Base-by-base conservation (phyloP, 2,329 filamentous ascomycete species). In the Bertia moriformis region DNA sequence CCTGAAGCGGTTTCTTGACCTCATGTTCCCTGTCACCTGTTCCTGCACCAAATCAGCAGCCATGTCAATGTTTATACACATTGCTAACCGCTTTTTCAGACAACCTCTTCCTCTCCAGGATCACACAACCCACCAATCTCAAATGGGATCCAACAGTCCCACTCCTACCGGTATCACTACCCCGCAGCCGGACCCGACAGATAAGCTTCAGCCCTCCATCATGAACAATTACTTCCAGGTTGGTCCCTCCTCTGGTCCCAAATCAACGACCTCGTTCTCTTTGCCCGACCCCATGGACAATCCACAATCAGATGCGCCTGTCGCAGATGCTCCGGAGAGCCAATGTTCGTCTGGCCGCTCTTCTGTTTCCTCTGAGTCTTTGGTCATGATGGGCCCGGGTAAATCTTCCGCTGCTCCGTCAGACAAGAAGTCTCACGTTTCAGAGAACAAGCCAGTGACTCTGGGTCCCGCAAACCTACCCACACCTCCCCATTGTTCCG, bases 161-260 rank as follows among this genome's bases (percentile, higher is more conserved):
- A 35, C 32, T 10, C 32, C 32, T 17, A 14, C 32, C 7, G 32
- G 32, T 15, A 35, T 35, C 15, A 15, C 32, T 10, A 35, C 32
- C 7, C 32, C 32, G 12, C 12, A 35, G 15, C 32, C 32, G 7
- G 32, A 35, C 15, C 32, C 15, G 10, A 7, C 32, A 10, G 32
- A 35, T 15, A 35, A 35, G 15, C 32, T 7, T 18, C 32, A 12
- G 15, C 32, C 32, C 10, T 35, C 32, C 32, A 35, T 35, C 32
- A 35, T 35, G 32, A 7, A 35, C 32, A 35, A 18, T 17, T 35
- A 35, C 17, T 35, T 35, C 32, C 32, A 35, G 32, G 32, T 35
- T 35, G 32, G 32, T 35, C 17, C 32, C 32, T 35, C 15, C 15
- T 35, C 32, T 17, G 15, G 32, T 17, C 15, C 32, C 15, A 14